phyloP scores from a whole-genome alignment of 441 rosid genomes.

The Dalechampia spathulata region DNA sequence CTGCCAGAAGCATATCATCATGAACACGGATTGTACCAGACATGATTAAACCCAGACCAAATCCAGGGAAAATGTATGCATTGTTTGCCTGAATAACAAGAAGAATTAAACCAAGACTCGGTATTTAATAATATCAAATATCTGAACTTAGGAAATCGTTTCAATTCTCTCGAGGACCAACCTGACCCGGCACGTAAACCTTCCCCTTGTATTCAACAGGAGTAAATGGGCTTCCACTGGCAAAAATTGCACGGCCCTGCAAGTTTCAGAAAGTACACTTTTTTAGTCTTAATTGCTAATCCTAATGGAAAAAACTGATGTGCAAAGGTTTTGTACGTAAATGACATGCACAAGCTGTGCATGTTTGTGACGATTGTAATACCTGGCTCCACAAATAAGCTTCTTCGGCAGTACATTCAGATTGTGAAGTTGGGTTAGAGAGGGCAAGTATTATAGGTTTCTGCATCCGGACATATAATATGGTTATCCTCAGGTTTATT shows the following conservation, averaged over 20 bases:
- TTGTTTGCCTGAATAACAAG: slow-evolving; percentile 60
- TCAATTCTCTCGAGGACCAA: slow-evolving; percentile 12
- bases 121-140: neutral
- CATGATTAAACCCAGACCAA: slow-evolving; percentile 81
- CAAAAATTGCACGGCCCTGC: slow-evolving; percentile 85
- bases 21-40: slow-evolving; percentile 91
- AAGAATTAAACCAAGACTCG: slow-evolving; percentile 1
- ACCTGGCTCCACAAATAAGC: slow-evolving; percentile 86
- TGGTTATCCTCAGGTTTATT: too few relatives aligned
- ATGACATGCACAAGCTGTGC: neutral
- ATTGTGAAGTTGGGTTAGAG: slow-evolving; percentile 90
- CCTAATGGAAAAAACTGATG: too few relatives aligned
- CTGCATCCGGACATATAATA: slow-evolving; percentile 30
- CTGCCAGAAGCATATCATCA: slow-evolving; percentile 86
- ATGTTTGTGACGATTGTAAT: slow-evolving; percentile 9
- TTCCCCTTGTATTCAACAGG: slow-evolving; percentile 60
- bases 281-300: too few relatives aligned
- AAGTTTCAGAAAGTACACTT: neutral
- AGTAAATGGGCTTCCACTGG: slow-evolving; percentile 91
- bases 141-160: neutral
- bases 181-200: slow-evolving; percentile 78
- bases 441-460: slow-evolving; percentile 88
- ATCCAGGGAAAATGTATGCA: slow-evolving; percentile 87
- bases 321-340: too few relatives aligned
- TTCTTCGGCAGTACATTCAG: slow-evolving; percentile 91